phyloP scores from a whole-genome alignment of 768 basidiomycete species.

The Hortiboletus campestris region DNA sequence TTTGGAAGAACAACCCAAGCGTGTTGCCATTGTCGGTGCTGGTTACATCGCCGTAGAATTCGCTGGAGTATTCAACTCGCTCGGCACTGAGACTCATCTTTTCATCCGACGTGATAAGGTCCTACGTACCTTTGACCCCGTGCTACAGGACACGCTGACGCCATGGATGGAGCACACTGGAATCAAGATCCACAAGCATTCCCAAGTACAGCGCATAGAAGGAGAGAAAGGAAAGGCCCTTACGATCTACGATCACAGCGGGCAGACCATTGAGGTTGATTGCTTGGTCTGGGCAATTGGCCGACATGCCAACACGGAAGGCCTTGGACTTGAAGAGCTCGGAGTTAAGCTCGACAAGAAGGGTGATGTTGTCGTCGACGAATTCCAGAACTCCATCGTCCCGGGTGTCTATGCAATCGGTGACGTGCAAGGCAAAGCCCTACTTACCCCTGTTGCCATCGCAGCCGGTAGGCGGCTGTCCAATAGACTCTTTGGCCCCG shows the following conservation, averaged over 20 bases:
- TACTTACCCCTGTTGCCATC: conserved; percentile 96
- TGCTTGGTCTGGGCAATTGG: conserved; percentile 93
- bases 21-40: conserved; percentile 92
- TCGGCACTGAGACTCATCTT: conserved; percentile 90
- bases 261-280: conserved; percentile 82
- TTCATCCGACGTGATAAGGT: conserved; percentile 89
- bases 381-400: conserved; percentile 82
- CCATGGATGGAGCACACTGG: conserved; percentile 95
- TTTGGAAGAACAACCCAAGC: conserved; percentile 84
- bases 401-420: conserved; percentile 79
- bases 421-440: conserved; percentile 88
- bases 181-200: conserved; percentile 79
- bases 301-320: conserved; percentile 73
- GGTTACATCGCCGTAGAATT: conserved; percentile 99
- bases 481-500: conserved; percentile 88
- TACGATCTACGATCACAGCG: conserved; percentile 72
- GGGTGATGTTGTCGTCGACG: conserved; percentile 87
- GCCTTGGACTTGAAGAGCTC: conserved; percentile 72
- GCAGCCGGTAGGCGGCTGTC: conserved; percentile 88
- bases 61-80: conserved; percentile 87
- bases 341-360: conserved; percentile 74
- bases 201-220: conserved; percentile 73
- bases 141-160: conserved; percentile 78
- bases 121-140: conserved; percentile 89
- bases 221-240: conserved; percentile 69